Evolutionary conservation across 2,329 filamentous ascomycete species (phyloP).

Genomic region (Colletotrichum tabaci): DNA sequence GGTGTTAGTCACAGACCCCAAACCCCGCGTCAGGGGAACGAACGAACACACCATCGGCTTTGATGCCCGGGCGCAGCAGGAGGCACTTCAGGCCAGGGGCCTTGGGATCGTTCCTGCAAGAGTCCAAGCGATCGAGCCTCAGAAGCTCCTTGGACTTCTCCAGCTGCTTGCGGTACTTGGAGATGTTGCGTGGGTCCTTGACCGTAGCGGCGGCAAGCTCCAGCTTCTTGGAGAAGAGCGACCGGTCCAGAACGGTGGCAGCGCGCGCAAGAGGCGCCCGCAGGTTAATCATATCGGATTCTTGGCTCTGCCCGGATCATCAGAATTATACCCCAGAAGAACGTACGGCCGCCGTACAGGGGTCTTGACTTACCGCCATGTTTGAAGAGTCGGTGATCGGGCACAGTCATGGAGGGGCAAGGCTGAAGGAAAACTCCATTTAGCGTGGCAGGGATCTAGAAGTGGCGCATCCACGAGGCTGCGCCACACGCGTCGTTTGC

Average conservation of each 20-base stretch:
- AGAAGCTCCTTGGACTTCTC: constrained; percentile 77
- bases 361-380: constrained; percentile 37
- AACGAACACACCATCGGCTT: constrained; percentile 61
- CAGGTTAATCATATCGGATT: constrained; percentile 71
- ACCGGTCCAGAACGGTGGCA: constrained; percentile 84
- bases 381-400: constrained; percentile 36
- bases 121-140: constrained; percentile 72
- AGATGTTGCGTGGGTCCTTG: constrained; percentile 81
- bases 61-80: constrained; percentile 71
- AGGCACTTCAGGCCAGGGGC: constrained; percentile 73
- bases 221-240: constrained; percentile 84
- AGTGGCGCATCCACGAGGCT: constrained; percentile 34
- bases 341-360: constrained; percentile 1
- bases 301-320: constrained; percentile 10
- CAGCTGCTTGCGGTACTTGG: constrained; percentile 77
- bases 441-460: constrained; percentile 31
- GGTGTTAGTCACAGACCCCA: constrained; percentile 5
- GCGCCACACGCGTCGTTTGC: not conserved
- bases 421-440: constrained; percentile 50
- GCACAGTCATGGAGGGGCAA: constrained; percentile 42
- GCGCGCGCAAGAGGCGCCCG: constrained; percentile 85
- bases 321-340: not conserved
- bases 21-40: not conserved
- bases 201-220: constrained; percentile 85
- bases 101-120: constrained; percentile 75